Base-by-base conservation (phyloP, 164 flowering plant genomes). In the Kingdonia uniflora region DNA sequence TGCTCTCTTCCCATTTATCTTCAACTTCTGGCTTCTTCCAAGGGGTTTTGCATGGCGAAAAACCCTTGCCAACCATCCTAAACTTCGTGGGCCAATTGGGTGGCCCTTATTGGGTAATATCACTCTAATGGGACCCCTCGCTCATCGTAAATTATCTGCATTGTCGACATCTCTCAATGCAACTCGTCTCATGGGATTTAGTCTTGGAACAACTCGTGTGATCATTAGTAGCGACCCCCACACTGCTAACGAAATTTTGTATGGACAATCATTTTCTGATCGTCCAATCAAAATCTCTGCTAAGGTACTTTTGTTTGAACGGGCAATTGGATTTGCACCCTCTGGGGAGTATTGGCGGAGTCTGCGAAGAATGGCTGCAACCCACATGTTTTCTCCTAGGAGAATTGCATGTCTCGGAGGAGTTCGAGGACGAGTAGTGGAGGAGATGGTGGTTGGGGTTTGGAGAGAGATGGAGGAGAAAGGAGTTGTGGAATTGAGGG, bases 321-420 rank as follows among this genome's bases (percentile, higher is more conserved):
- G 87, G 0, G 95, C 97, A 55, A 81, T 90, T 40, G 97, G 97
- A 5, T 90, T 87, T 38, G 86, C 97, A 17, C 89, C 95, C 16
- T 68, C 79, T 0, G 94, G 91, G 1, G 60, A 63, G 2, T 75
- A 90, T 63, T 90, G 97, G 97, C 64, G 82, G 23, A 69, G 67
- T 49, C 79, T 90, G 0, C 62, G 95, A 0, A 51, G 85, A 33
- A 61, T 87, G 2, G 82, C 91, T 0, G 72, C 89, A 0, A 69
- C 17, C 33, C 68, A 81, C 67, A 65, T 90, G 81, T 87, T 90
- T 65, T 76, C 82, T 12, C 95, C 95, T 0, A 71, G 65, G 69
- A 74, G 83, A 61, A 71, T 90, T 12, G 54, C 67, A 0, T 42
- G 45, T n/a, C 67, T 80, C 0, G 95, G 76, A 61, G 65, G 51